Evolutionary conservation across 148 eudicot species (phyloP), one percentile per base, ranked within the genome.

Genomic region (Fagopyrum esculentum): DNA sequence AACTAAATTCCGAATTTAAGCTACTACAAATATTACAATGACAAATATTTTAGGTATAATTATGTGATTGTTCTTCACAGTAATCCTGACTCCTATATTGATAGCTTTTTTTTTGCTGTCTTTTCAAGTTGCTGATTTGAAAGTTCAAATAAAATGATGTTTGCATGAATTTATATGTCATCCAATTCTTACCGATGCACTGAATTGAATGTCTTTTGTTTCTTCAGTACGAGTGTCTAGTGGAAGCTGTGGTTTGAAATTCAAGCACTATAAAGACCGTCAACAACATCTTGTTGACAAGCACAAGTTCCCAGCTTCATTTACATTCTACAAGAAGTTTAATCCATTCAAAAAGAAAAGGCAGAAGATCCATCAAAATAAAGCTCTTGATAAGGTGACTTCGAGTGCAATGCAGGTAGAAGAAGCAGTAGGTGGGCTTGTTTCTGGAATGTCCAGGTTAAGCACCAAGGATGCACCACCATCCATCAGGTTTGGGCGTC

Each of bases 241-340:
- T 94, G 3, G 98, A 91, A 89, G 90, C 60, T 94, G 98, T 79
- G 93, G 80, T n/a, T 74, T 83, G 55, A 94, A 94, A 78, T 86
- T 94, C 75, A 94, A 90, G 81, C 90, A 81, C 79, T 90, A 91
- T 84, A 91, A 87, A 83, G 88, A 87, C 77, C 85, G 98, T 19
- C 97, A 91, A 69, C 96, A 89, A 47, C 98, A 94, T 88, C 89
- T 91, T 16, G 79, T 94, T 72, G 98, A 88, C 87, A 94, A 90
- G 83, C 98, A 94, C 77, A 87, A 90, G 69, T 94, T 94, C 78
- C 98, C 98, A 3, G 55, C 81, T 57, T 85, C 98, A 12, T 94
- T 91, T 71, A 91, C 92, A 81, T 94, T 94, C 79, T 85, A 85
- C 59, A 94, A 91, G 85, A 94, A 91, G 80, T 77, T 84, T 40